Base-by-base conservation (phyloP, 768 basidiomycete species). In the Boletus edulis region DNA sequence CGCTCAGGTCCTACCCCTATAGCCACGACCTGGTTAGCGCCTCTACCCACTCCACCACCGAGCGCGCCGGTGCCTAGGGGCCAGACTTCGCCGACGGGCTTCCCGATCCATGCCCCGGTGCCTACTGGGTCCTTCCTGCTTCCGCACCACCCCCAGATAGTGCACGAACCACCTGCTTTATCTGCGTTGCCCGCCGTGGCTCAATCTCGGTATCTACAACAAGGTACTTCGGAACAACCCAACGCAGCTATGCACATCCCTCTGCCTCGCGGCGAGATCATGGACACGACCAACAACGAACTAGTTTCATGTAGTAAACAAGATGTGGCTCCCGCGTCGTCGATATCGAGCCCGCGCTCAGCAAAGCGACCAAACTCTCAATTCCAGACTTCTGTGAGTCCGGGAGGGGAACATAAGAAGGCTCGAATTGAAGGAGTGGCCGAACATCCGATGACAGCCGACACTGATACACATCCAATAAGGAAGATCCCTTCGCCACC, bases 11-110 rank as follows among this genome's bases (percentile, higher is more conserved):
- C 56, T 22, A 41, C 53, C 31, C 47, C 55, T n/a, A 41, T 53
- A 20, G 44, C 62, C 3, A 62, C 59, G 5, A 62, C 62, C 39
- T 64, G 55, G 58, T 15, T 40, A 32, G 43, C 60, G 6, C 55
- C 58, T 31, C 58, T 64, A 24, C 62, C 67, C 44, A 62, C 67
- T 48, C 62, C 67, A 17, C 60, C 62, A 4, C 56, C 50, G 14
- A 64, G 52, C 38, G 56, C 50, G 37, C 22, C 57, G n/a, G 18
- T 54, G 4, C 14, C 34, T 14, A 34, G n/a, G 18, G 39, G 50
- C 10, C 67, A 58, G 39, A 47, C 50, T 17, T 48, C 52, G 6
- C 58, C 55, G 1, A 48, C 46, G 3, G 45, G 50, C 18, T 55
- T 67, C 32, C 53, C 59, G 5, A 50, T 62, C 6, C 53, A 58